phyloP scores from a whole-genome alignment of 306 rosid species.

The Albizia julibrissin region DNA sequence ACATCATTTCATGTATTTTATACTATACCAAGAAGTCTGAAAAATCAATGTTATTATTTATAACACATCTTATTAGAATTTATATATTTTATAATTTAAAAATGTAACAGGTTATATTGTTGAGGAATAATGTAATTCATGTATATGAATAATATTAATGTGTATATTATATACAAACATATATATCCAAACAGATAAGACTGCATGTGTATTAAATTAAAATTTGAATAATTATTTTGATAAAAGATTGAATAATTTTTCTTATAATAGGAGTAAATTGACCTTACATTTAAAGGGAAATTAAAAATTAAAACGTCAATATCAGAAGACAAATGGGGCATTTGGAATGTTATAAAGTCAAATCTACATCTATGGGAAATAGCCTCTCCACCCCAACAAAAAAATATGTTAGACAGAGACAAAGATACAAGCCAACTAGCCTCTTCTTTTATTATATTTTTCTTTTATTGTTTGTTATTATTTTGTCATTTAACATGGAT shows the following conservation, averaged over 20 bases:
- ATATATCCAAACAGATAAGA: background rate
- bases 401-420: background rate
- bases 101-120: background rate
- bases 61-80: background rate
- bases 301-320: background rate
- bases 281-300: background rate
- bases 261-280: constrained; percentile 10
- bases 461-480: background rate
- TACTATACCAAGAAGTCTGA: background rate
- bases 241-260: background rate
- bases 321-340: background rate
- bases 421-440: background rate
- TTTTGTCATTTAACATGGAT: background rate
- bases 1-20: background rate
- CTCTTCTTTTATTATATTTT: background rate
- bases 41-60: too few species aligned
- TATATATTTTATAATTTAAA: too few species aligned
- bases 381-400: background rate
- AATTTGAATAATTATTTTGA: background rate
- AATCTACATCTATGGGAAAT: constrained; percentile 16
- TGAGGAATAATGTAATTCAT: background rate
- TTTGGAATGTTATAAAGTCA: constrained; percentile 22
- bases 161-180: background rate
- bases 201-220: too few species aligned
- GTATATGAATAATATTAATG: background rate